Conservation (phyloP, 2,329 filamentous ascomycete genomes). For the Madurella fahalii region DNA sequence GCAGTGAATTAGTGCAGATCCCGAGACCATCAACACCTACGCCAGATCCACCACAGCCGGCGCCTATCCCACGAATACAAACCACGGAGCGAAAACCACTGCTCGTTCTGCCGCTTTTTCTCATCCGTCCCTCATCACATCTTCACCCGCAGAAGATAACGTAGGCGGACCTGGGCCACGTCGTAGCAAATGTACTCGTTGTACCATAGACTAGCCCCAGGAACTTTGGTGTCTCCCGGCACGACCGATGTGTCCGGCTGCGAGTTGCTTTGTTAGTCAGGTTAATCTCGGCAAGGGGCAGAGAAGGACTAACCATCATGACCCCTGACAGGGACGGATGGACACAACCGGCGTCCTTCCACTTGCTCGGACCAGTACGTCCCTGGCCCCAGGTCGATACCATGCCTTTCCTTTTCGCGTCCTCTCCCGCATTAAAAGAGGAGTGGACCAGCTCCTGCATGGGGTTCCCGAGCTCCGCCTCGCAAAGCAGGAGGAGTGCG, state of each 20-base stretch:
- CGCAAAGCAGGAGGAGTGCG: conserved; percentile 75
- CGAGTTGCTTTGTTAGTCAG: conserved; percentile 7
- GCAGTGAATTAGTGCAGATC: no score
- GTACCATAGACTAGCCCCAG: conserved; percentile 51
- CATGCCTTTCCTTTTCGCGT: conserved; percentile 56
- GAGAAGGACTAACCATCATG: conserved; percentile 55
- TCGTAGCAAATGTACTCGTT: conserved; percentile 75
- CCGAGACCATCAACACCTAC: no score
- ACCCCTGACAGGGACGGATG: conserved; percentile 63
- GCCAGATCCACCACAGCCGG: no score
- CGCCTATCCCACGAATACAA: no score
- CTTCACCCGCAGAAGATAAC: conserved; percentile 64
- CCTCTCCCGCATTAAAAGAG: conserved; percentile 60
- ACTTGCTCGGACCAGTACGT: conserved; percentile 56
- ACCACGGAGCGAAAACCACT: no score
- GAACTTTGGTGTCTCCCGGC: conserved; percentile 47
- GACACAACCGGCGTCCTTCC: conserved; percentile 71
- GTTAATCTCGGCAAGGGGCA: neutral
- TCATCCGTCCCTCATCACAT: conserved; percentile 32
- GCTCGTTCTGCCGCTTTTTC: no score
- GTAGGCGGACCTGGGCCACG: conserved; percentile 62
- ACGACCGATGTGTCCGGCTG: conserved; percentile 47
- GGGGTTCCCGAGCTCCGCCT: conserved; percentile 75
- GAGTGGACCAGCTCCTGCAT: conserved; percentile 59
- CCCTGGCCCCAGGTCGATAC: conserved; percentile 70